A percentile compares a stretch with the other conserved stretches of the same genome.
Evolutionary conservation across 257 asterid species (phyloP).

Genomic region (Penstemon davidsonii): DNA sequence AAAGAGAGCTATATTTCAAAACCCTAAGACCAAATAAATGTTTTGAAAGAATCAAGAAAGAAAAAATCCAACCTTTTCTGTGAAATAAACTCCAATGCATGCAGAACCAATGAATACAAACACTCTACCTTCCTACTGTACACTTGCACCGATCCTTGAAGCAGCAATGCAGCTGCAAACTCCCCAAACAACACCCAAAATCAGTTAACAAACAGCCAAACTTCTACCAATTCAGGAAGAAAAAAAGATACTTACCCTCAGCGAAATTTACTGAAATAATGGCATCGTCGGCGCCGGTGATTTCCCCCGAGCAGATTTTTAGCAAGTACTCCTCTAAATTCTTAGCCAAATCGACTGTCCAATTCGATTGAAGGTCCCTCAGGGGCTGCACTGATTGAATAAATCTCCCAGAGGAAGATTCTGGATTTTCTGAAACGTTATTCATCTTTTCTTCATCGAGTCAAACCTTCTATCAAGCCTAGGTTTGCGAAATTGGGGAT

Average conservation of each 20-base stretch:
- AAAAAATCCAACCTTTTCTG: slow-evolving; percentile 65
- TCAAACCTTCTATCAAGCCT: slow-evolving; percentile 31
- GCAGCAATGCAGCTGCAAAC: slow-evolving; percentile 90
- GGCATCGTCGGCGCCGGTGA: slow-evolving; percentile 49
- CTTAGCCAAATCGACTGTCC: slow-evolving; percentile 89
- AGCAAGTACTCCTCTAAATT: slow-evolving; percentile 81
- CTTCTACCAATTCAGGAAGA: background rate
- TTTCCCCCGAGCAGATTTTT: slow-evolving; percentile 84
- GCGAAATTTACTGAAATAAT: slow-evolving; percentile 68
- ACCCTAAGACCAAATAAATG: slow-evolving; percentile 8
- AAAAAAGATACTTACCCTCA: slow-evolving; percentile 54
- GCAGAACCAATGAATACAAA: slow-evolving; percentile 79
- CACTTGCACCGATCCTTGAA: slow-evolving; percentile 97
- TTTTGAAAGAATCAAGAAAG: background rate
- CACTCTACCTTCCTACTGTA: slow-evolving; percentile 96
- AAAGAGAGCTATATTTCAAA: background rate
- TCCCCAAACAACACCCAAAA: slow-evolving; percentile 25
- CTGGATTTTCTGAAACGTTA: slow-evolving; percentile 43
- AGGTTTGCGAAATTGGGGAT: slow-evolving; percentile 22
- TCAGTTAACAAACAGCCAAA: slow-evolving; percentile 1
- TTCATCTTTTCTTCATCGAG: slow-evolving; percentile 36
- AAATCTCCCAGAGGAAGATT: slow-evolving; percentile 49
- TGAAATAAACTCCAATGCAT: slow-evolving; percentile 85
- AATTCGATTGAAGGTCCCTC: slow-evolving; percentile 83
- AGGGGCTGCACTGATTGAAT: slow-evolving; percentile 68